Evolutionary conservation across 139 green algal species (phyloP), one percentile per base, ranked within the genome.

Genomic region (Chlamydomonas sp.): DNA sequence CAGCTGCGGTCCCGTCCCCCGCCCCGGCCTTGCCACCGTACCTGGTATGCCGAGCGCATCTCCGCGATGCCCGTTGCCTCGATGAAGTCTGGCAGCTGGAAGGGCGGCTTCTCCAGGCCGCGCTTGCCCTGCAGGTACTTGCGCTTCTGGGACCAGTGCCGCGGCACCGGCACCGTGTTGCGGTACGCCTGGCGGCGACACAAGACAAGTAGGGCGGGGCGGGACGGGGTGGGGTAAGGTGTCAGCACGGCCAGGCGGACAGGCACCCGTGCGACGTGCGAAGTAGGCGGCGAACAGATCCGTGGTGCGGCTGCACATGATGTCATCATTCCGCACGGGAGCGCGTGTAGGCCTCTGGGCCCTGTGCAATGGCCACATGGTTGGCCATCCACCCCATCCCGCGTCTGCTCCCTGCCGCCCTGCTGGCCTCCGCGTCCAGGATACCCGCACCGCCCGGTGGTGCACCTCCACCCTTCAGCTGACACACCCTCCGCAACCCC

Each of bases 31-130:
- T 49, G 10, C 64, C 64, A 18, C 3, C 71, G 20, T 20, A 60
- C 75, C 75, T 88, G 78, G 91, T 99, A 99, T 18, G 96, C 94
- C 78, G 98, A 92, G 9, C 98, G 93, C 93, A 99, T 98, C 84
- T 99, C 95, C 77, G 95, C 95, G 82, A 99, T 99, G 83, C 98
- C 98, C 71, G 93, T 92, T 0, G 31, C 96, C 88, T 97, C 95
- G 63, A 99, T 99, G 93, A 98, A 99, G n/a, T 97, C 96, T 3
- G 98, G 98, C 77, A 99, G 96, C 92, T 99, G 91, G 93, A 99
- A 99, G 31, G 96, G 94, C n/a, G 96, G 96, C 93, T 99, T 99
- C 92, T 99, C 98, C 78, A 99, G 96, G 68, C 98, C 98, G n/a
- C 97, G 93, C 93, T 99, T 99, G 76, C 98, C 96, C 91, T 98